Evolutionary conservation across 2,329 filamentous ascomycete genomes (phyloP), one percentile per base, ranked within the genome.

Genomic region (Neoascochyta sp.): DNA sequence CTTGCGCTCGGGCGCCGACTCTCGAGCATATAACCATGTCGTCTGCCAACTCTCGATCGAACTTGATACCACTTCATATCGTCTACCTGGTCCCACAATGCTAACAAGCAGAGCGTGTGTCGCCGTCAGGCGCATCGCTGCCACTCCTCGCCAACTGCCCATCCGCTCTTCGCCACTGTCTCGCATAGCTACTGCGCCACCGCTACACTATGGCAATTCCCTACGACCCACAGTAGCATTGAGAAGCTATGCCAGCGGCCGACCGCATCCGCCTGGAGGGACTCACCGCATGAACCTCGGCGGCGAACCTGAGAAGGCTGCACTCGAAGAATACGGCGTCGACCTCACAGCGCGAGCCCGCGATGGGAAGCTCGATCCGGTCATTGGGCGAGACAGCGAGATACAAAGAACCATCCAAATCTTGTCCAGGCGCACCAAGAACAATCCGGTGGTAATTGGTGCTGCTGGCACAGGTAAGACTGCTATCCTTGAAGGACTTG

Each of bases 351-450:
- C 79, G 9, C 78, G 78, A 51, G 92, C 92, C 12, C 85, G 76
- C 59, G 83, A 84, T 27, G 92, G 92, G 22, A 95, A 95, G 58
- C 74, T 98, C 3, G 92, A 98, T 55, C 92, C 92, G 0, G 90
- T 96, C 9, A 96, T 98, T 54, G 92, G 92, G 12, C 76, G 92
- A 60, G 89, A 95, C 52, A 72, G 78, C 4, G 92, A 95, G 60
- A 95, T 96, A 29, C 86, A 95, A 55, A 75, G 92, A 27, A 95
- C 89, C 0, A 95, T 96, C 37, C 92, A 96, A 55, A 84, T 98
- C 8, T 67, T 98, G 2, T 95, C 89, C 10, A 74, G 92, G 42
- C 75, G 92, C 39, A 96, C 92, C 6, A 96, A 96, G 65, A 96
- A 95, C 51, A 94, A 94, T 46, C 90, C 90, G 0, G 89, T 95